A percentile compares a stretch with the other conserved stretches of the same genome.
Evolutionary conservation across 176 grass and related monocot genomes (phyloP).

Genomic region (Avena insularis): DNA sequence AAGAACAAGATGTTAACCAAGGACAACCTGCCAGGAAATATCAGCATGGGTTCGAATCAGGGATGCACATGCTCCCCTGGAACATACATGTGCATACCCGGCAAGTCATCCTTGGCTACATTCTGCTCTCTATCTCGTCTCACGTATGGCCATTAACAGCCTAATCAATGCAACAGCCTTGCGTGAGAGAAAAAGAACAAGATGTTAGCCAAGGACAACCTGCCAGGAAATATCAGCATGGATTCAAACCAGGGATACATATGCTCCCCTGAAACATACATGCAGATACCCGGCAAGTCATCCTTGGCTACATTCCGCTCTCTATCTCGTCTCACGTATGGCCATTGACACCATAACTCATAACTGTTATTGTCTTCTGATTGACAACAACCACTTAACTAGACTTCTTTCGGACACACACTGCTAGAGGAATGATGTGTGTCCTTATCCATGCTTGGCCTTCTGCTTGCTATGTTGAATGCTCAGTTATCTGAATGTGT

Average conservation of each 20-base stretch:
- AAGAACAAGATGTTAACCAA: no score
- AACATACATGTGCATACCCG: constrained; percentile 24
- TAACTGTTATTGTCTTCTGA: constrained; percentile 6
- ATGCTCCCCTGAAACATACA: background rate
- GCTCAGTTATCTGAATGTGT: background rate
- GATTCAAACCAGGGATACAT: constrained; percentile 4
- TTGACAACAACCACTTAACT: constrained; percentile 14
- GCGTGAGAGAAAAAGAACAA: constrained; percentile 78
- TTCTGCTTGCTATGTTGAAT: constrained; percentile 24
- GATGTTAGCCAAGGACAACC: constrained; percentile 84
- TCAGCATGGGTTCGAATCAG: constrained; percentile 30
- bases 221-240: constrained; percentile 51
- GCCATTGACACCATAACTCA: constrained; percentile 33
- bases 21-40: constrained; percentile 50
- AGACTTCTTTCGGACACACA: constrained; percentile 13
- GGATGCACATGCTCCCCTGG: background rate
- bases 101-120: constrained; percentile 96
- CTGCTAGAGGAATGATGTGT: background rate
- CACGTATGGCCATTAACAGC: constrained; percentile 42
- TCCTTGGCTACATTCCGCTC: constrained; percentile 85
- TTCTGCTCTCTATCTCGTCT: constrained; percentile 58
- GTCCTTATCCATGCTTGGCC: constrained; percentile 6
- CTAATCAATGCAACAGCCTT: constrained; percentile 37
- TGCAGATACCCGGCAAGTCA: constrained; percentile 68
- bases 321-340: constrained; percentile 65